Conservation (phyloP, 2,329 filamentous ascomycete genomes). For the Pseudogymnoascus sp. region DNA sequence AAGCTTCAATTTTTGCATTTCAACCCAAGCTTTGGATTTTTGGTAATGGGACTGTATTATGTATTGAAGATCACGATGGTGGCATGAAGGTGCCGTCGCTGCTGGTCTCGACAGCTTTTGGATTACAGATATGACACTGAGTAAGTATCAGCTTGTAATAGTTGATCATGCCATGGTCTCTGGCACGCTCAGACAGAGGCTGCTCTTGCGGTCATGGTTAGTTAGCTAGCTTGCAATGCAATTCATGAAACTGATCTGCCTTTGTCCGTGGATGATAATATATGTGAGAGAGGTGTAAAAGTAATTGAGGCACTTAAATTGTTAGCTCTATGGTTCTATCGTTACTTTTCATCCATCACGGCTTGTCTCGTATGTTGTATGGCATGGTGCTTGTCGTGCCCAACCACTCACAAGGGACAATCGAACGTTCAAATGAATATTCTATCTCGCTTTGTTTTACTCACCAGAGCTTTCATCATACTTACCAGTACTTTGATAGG, state of each 20-base stretch:
- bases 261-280: background rate
- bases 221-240: constrained; percentile 8
- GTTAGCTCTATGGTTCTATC: background rate
- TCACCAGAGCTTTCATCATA: background rate
- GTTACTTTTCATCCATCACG: background rate
- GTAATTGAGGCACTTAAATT: background rate
- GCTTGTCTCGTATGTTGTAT: background rate
- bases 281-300: background rate
- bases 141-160: constrained; percentile 5
- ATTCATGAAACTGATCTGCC: background rate
- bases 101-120: background rate
- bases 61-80: background rate
- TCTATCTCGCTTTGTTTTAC: background rate
- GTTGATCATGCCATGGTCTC: background rate
- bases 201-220: background rate
- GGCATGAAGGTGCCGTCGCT: background rate
- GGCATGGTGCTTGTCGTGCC: background rate
- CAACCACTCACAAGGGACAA: background rate
- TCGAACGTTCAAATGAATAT: background rate
- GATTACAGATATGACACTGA: constrained; percentile 8
- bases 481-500: background rate
- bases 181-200: constrained; percentile 4
- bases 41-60: constrained; percentile 8
- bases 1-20: background rate
- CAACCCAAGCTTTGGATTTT: background rate